These are phyloP conservation scores for Hippophae tibetana DNA, from an alignment of 306 rosid genomes.

Conservation along the genomic window DNA sequence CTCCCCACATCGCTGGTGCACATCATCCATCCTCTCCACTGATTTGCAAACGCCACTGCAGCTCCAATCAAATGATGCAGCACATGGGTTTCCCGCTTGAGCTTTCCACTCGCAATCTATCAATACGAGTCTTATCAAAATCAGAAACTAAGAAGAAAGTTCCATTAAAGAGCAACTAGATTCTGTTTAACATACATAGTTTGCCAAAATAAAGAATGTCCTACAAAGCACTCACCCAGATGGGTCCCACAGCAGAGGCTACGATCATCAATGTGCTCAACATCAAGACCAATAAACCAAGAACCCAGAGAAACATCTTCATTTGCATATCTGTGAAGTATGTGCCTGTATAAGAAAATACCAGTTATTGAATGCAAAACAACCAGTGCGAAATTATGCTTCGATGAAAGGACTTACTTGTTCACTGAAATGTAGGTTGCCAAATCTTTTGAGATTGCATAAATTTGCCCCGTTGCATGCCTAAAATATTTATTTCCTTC, in stretches of 20 bases:
- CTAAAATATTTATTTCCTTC: slow-evolving; percentile 55
- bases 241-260: slow-evolving; percentile 54
- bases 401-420: slow-evolving; percentile 16
- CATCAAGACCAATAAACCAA: slow-evolving; percentile 60
- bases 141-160: not conserved
- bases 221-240: slow-evolving; percentile 26
- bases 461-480: slow-evolving; percentile 56
- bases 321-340: slow-evolving; percentile 51
- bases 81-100: slow-evolving; percentile 52
- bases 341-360: slow-evolving; percentile 23
- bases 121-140: not conserved
- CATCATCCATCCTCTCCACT: slow-evolving; percentile 57
- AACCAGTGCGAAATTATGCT: not conserved
- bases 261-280: slow-evolving; percentile 49
- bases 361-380: not conserved
- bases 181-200: too few species aligned
- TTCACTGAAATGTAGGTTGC: slow-evolving; percentile 51
- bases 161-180: too few species aligned
- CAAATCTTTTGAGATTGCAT: slow-evolving; percentile 46
- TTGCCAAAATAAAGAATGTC: not conserved
- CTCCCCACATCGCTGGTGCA: slow-evolving; percentile 50
- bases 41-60: slow-evolving; percentile 64
- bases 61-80: slow-evolving; percentile 56
- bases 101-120: slow-evolving; percentile 58
- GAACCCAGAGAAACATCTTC: slow-evolving; percentile 62